Evolutionary conservation across 106 monocot genomes (phyloP).

Genomic region (Dioscorea dumetorum): DNA sequence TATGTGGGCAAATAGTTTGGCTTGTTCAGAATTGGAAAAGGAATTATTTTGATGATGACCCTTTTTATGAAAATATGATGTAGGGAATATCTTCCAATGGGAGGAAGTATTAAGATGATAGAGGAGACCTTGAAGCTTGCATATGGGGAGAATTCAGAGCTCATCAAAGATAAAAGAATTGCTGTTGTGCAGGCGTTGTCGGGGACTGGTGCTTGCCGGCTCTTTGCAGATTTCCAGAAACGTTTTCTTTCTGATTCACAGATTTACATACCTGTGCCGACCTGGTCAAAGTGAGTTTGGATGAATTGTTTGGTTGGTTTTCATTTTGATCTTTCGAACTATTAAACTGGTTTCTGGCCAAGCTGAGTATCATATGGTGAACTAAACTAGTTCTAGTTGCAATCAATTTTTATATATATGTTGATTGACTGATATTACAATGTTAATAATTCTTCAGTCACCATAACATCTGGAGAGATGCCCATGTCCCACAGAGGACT

Average conservation of each 20-base stretch:
- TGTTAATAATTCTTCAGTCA: slow-evolving; percentile 43
- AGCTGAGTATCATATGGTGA: no score
- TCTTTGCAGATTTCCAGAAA: slow-evolving; percentile 96
- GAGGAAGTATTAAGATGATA: slow-evolving; percentile 79
- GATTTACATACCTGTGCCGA: slow-evolving; percentile 93
- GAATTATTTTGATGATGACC: no score
- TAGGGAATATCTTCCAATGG: slow-evolving; percentile 99
- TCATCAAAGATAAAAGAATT: slow-evolving; percentile 80
- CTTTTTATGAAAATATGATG: not conserved
- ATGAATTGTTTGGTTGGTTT: no score
- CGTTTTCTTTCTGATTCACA: slow-evolving; percentile 86
- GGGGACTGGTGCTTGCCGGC: slow-evolving; percentile 91
- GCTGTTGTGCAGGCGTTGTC: slow-evolving; percentile 92
- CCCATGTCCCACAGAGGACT: slow-evolving; percentile 83
- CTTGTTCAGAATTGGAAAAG: no score
- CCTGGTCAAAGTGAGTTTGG: slow-evolving; percentile 81
- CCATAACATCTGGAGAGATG: slow-evolving; percentile 99
- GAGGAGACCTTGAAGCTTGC: slow-evolving; percentile 92
- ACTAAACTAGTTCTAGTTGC: no score
- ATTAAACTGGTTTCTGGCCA: not conserved
- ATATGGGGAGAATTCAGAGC: slow-evolving; percentile 87
- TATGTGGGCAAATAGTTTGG: no score
- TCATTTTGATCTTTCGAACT: not conserved
- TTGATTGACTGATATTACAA: not conserved
- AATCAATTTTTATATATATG: no score